Evolutionary conservation across 139 green algal genomes (phyloP).

Genomic region (Picochlorum sp.): DNA sequence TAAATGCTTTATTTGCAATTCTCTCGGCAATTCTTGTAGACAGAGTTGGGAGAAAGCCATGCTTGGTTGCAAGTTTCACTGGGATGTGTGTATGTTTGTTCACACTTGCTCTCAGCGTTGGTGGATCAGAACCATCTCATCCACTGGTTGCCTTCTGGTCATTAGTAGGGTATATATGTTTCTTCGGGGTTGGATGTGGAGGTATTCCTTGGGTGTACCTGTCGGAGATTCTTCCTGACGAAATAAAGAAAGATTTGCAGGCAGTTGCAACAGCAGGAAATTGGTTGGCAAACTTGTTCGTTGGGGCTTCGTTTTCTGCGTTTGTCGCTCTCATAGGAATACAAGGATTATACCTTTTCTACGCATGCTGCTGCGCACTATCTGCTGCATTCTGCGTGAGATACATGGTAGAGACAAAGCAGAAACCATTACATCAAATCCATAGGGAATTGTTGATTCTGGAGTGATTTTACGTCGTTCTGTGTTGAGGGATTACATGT

Average conservation of each 20-base stretch:
- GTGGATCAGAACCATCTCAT: too few relatives aligned
- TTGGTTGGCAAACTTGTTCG: slow-evolving; percentile 42
- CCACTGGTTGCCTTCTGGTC: slow-evolving; percentile 19
- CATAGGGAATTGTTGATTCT: slow-evolving; percentile 8
- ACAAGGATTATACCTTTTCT: slow-evolving; percentile 40
- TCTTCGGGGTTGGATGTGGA: slow-evolving; percentile 63
- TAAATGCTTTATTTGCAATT: slow-evolving; percentile 81
- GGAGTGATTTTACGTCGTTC: not conserved
- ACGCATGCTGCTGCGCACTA: slow-evolving; percentile 29
- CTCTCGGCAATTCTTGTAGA: slow-evolving; percentile 74
- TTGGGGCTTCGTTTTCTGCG: slow-evolving; percentile 37
- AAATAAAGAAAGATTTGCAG: slow-evolving; percentile 55
- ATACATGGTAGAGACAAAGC: slow-evolving; percentile 53
- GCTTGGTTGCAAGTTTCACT: slow-evolving; percentile 63
- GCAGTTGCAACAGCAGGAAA: slow-evolving; percentile 42
- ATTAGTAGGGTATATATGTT: slow-evolving; percentile 49
- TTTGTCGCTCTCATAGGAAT: slow-evolving; percentile 43
- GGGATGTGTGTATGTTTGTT: slow-evolving; percentile 67
- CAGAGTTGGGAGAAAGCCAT: slow-evolving; percentile 65
- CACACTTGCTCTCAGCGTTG: too few relatives aligned
- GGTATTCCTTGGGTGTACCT: slow-evolving; percentile 71
- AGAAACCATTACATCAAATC: slow-evolving; percentile 9
- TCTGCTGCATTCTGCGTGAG: slow-evolving; percentile 29
- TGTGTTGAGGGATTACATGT: not conserved
- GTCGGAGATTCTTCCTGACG: slow-evolving; percentile 54